These are phyloP conservation scores for Flaveria floridana DNA, from an alignment of 140 eudicot species.

Conservation along the genomic window DNA sequence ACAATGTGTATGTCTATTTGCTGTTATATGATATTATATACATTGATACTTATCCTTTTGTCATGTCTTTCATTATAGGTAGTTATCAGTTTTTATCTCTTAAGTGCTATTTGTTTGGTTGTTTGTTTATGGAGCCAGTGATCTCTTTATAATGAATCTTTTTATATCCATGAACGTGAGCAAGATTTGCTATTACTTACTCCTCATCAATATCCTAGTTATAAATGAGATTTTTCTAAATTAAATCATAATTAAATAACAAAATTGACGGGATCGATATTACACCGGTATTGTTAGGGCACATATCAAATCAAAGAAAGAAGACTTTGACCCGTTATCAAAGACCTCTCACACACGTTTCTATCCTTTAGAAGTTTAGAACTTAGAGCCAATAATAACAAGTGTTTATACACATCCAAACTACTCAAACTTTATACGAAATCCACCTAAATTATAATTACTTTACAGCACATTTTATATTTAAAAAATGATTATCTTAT, in stretches of 20 bases:
- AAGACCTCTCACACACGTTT: neutral
- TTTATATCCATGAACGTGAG: too few species aligned
- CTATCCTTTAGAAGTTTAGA: neutral
- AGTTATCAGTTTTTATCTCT: too few species aligned
- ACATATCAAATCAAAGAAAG: neutral
- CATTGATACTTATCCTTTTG: too few species aligned
- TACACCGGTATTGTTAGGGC: neutral
- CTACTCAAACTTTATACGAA: neutral
- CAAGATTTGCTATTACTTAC: too few species aligned
- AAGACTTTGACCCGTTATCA: constrained; percentile 16
- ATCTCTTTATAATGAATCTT: too few species aligned
- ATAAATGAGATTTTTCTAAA: neutral
- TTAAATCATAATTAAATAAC: neutral
- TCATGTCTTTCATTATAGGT: too few species aligned
- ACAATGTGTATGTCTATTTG: too few species aligned
- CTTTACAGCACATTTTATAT: constrained; percentile 10
- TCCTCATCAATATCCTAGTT: too few species aligned
- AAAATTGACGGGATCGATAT: neutral
- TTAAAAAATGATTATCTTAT: neutral
- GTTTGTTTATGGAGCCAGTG: too few species aligned
- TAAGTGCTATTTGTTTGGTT: too few species aligned
- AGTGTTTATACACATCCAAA: neutral
- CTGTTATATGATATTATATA: too few species aligned
- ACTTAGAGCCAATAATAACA: neutral
- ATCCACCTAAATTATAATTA: neutral